These are phyloP conservation scores for Starmerella apis DNA, from an alignment of 805 yeast genomes.

Conservation along the genomic window DNA sequence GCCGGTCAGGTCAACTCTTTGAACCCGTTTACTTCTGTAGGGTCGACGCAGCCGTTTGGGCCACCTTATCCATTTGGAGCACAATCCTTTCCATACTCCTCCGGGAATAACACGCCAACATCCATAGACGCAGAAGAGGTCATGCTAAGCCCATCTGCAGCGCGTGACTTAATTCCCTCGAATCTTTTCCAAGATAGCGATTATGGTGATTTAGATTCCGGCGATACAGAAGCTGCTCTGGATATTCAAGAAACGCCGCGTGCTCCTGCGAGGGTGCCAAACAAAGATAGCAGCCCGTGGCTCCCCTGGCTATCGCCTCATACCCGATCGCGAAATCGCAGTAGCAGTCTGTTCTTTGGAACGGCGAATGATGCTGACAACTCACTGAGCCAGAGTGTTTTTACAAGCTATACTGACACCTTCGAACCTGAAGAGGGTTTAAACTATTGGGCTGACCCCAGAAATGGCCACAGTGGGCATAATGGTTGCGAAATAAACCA, in stretches of 20 bases:
- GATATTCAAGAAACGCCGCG: background rate
- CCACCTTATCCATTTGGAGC: background rate
- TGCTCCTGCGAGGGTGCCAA: background rate
- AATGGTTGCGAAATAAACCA: background rate
- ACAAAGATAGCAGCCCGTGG: conserved; percentile 8
- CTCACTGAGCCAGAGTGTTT: background rate
- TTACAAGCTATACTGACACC: background rate
- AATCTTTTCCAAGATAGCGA: conserved; percentile 16
- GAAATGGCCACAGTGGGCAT: background rate
- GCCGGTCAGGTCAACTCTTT: background rate
- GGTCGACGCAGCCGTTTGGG: background rate
- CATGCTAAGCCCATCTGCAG: conserved; percentile 10
- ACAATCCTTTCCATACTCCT: background rate
- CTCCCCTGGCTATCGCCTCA: conserved; percentile 16
- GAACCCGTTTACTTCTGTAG: background rate
- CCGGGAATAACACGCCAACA: background rate
- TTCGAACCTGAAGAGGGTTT: background rate
- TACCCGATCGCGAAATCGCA: conserved; percentile 9
- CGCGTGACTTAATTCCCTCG: conserved; percentile 15
- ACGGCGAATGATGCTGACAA: background rate
- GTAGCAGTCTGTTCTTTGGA: conserved; percentile 16
- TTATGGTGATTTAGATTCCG: background rate
- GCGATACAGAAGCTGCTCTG: background rate
- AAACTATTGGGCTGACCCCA: background rate
- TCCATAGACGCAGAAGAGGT: background rate